Conservation (phyloP, 1,284 basidiomycete genomes). For the Coniophora puteana region DNA sequence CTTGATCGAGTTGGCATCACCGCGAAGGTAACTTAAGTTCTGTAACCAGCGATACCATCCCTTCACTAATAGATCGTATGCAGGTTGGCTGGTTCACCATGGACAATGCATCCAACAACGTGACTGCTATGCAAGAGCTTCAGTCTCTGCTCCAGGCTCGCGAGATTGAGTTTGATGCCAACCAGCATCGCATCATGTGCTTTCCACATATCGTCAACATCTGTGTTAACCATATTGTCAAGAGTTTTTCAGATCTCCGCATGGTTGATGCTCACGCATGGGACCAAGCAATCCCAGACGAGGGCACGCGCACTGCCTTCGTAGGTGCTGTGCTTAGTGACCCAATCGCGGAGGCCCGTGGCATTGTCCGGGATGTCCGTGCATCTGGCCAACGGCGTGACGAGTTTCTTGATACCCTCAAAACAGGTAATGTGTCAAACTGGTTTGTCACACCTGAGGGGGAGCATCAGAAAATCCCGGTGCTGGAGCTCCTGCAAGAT, state of each 20-base stretch:
- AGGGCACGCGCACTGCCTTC: constrained; percentile 1
- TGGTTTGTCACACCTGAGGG: constrained; percentile 2
- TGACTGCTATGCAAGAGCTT: constrained; percentile 2
- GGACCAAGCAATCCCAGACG: not conserved
- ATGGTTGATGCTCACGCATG: no score
- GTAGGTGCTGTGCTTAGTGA: not conserved
- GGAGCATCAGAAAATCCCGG: not conserved
- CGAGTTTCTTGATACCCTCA: constrained; percentile 4
- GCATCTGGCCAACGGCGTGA: constrained; percentile 1
- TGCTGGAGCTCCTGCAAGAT: constrained; percentile 2
- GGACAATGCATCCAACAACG: constrained; percentile 8
- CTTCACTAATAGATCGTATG: not conserved
- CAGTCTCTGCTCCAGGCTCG: not conserved
- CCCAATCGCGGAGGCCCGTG: constrained; percentile 1
- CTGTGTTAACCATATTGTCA: not conserved
- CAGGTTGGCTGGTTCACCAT: constrained; percentile 4
- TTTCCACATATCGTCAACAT: constrained; percentile 7
- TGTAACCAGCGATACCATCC: not conserved
- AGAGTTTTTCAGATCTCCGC: not conserved
- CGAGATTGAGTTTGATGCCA: constrained; percentile 1
- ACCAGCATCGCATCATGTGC: constrained; percentile 1
- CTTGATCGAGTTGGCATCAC: constrained; percentile 1
- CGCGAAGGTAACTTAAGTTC: not conserved
- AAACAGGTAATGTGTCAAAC: constrained; percentile 4
- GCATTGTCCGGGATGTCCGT: constrained; percentile 1